Base-by-base conservation (phyloP, 805 yeast species). In the Jamesozyma hellenica region DNA sequence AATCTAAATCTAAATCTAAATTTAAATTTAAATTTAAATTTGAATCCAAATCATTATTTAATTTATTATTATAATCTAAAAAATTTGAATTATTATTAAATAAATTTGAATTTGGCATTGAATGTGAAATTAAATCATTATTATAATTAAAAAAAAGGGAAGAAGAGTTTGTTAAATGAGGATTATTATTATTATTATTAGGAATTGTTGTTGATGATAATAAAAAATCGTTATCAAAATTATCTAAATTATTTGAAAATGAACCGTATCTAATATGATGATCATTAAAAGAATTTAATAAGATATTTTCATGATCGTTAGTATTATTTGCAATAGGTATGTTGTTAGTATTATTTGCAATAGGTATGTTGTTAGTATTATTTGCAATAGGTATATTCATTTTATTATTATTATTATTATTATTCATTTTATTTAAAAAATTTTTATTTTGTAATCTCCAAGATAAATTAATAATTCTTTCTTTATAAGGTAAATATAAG, bases 391-490 rank as follows among this genome's bases (percentile, higher is more conserved):
- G 5, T 6, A 4, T 12, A 13, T 17, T 17, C 8, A 11, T 31
- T 21, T 9, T 42, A 35, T 28, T 48, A 34, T 21, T 42, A 36
- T 11, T 42, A 39, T 26, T 43, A 42, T 3, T 25, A 4, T 13
- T 11, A 9, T 9, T 33, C 4, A 4, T 23, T 14, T 33, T 23
- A 10, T 19, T 13, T 5, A 26, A 27, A 14, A 14, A 6, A 7
- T 4, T 13, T 28, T 13, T 27, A 31, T 28, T 26, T 15, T 45
- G 42, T 25, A 46, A 32, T 43, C 96, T 65, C 95, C 95, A 86
- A 9, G 94, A 78, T 40, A 86, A 60, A 55, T 87, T 87, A 53
- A 82, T 85, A 78, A 87, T 81, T 37, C 96, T 66, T 21, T 75
- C 71, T 40, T 74, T 72, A 56, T 83, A 77, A 1, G 95, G 94